Evolutionary conservation across 139 green algal genomes (phyloP).

Genomic region (Tetraselmis chui): DNA sequence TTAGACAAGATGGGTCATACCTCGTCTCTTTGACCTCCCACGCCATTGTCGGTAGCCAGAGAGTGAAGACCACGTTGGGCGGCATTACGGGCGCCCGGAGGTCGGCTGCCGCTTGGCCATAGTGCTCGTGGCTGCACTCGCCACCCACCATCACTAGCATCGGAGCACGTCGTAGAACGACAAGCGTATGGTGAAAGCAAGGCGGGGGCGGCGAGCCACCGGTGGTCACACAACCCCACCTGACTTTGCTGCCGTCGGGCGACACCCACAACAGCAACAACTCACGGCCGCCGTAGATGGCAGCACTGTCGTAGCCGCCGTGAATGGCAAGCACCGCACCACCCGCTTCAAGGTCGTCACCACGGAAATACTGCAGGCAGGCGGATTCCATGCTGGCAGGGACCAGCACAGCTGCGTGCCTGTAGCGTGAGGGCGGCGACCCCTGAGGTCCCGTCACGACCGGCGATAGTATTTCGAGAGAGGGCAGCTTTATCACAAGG

Average conservation of each 20-base stretch:
- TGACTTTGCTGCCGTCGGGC: background rate
- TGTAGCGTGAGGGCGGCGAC: background rate
- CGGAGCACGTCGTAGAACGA: background rate
- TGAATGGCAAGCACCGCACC: background rate
- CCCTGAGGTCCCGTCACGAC: background rate
- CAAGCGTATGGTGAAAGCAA: background rate
- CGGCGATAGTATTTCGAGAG: background rate
- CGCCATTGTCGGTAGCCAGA: background rate
- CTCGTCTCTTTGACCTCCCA: background rate
- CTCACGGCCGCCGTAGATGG: background rate
- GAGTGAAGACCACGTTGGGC: background rate
- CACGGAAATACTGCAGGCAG: too few species aligned
- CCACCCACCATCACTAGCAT: background rate
- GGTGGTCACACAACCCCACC: background rate
- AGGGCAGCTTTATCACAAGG: background rate
- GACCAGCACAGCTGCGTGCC: background rate
- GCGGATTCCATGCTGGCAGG: too few species aligned
- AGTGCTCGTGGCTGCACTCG: background rate
- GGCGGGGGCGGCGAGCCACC: too few species aligned
- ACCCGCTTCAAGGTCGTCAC: background rate
- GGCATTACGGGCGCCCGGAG: too few species aligned
- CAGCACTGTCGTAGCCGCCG: background rate
- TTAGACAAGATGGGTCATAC: background rate
- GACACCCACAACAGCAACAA: background rate
- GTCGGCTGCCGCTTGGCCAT: too few species aligned